Evolutionary conservation across 2,329 filamentous ascomycete species (phyloP), one percentile per base, ranked within the genome.

Genomic region (Tolypocladium pustulatum): DNA sequence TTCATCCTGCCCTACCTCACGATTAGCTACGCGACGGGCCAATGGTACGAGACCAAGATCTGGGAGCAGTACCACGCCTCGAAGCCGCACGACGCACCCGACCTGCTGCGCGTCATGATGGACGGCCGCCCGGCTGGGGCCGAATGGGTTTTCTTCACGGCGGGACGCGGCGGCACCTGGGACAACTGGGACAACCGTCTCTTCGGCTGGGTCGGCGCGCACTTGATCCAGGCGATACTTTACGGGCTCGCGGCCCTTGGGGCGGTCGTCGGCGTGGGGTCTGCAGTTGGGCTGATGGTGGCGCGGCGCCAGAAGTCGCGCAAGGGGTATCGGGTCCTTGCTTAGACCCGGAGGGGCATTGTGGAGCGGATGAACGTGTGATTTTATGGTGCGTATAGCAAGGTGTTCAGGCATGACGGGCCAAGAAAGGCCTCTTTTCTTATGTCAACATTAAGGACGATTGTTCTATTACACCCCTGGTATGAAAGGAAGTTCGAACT

Each of bases 81-180:
- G 7, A 57, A 58, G 51, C 49, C 56, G 12, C 10, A 10, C 8
- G n/a, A 22, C 51, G 53, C 43, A 13, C 54, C 56, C 4, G 25
- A 22, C 30, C 56, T 60, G 22, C 32, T 52, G n/a, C 58, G 60
- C 51, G 49, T 61, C 46, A 60, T 60, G 60, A 61, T 61, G 60
- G 55, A 60, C 38, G 32, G 10, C 20, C 55, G 60, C 15, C 60
- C 60, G 9, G 38, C 51, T 2, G 56, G 55, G 32, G 58, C 60
- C 5, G 43, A 51, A 30, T 60, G 60, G 60, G 37, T 58, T 17
- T 61, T 61, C 46, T 60, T 60, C 36, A 61, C 56, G 12, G 36
- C 46, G 34, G 37, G 55, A 34, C 34, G 57, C 4, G 58, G 60
- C 30, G 60, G 58, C 40, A 57, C 58, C n/a, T 59, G 53, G 60